Base-by-base conservation (phyloP, 176 grass and related monocot genomes). In the Oryza nivara region DNA sequence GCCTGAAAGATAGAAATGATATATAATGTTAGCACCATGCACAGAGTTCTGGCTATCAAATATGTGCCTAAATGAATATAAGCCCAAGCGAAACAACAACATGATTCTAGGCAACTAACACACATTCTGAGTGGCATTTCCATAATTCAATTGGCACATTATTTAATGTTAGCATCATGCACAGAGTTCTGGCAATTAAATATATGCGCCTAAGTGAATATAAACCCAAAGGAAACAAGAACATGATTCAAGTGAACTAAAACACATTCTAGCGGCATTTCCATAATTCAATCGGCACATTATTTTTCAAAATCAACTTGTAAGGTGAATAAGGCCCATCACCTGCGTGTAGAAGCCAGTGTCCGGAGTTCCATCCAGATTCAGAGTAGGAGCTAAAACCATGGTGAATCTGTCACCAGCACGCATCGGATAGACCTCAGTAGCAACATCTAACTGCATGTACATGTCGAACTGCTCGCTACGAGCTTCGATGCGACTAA, bases 341-440 rank as follows among this genome's bases (percentile, higher is more conserved):
- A 93, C 91, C 91, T 91, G 91, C 36, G 64, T 88, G 67, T 84
- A 96, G 78, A 66, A 96, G 54, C 89, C 91, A 71, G 64, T 88
- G 56, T 93, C 91, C 5, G 86, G 78, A 82, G 81, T 86, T 78
- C 87, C 87, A 83, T 91, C 91, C 74, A 93, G 67, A 73, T 81
- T 93, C 36, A 91, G 72, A 40, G 91, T 93, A n/a, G 71, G 81
- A 87, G 94, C 51, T 81, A 96, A 80, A 85, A 93, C 81, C 94
- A 93, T 93, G 64, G 75, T 89, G 71, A 96, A 93, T 70, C 64
- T 90, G 22, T 90, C 88, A 70, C 80, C 85, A 3, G 51, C 3
- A 72, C 38, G 45, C 77, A 92, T 86, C 4, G 88, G 90, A 81
- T 95, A 95, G 67, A 95, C 77, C 70, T 91, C 86, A 16, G 84